Conservation (phyloP, 495 filamentous ascomycete species). For the Lasiosphaeria hispida region DNA sequence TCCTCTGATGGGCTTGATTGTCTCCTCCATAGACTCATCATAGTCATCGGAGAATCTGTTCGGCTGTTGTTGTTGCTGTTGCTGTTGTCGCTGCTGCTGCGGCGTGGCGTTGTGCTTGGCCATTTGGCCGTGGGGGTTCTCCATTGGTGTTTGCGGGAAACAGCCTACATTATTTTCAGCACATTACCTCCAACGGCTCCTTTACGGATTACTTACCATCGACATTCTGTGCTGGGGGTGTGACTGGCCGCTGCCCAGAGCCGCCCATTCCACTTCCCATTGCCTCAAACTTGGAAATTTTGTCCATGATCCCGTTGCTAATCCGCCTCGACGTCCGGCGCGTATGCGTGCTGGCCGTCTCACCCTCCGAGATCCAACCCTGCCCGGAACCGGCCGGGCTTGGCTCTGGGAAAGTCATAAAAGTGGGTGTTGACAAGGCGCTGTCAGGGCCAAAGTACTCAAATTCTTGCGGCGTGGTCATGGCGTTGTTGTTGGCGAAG, state of each 20-base stretch:
- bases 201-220: conserved; percentile 44
- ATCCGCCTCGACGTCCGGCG: conserved; percentile 44
- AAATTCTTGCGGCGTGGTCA: conserved; percentile 34
- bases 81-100: conserved; percentile 24
- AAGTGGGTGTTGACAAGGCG: conserved; percentile 44
- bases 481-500: conserved; percentile 26
- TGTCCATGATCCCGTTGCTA: conserved; percentile 54
- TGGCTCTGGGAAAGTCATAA: conserved; percentile 43
- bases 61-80: conserved; percentile 26
- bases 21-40: conserved; percentile 59
- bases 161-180: conserved; percentile 35
- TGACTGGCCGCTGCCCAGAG: conserved; percentile 49
- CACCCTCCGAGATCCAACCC: conserved; percentile 47
- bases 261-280: conserved; percentile 33
- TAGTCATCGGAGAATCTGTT: conserved; percentile 48
- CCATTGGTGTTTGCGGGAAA: conserved; percentile 48
- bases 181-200: not conserved
- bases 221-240: conserved; percentile 55
- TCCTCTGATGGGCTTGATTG: conserved; percentile 48
- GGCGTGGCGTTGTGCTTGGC: conserved; percentile 33
- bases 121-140: conserved; percentile 42
- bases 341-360: conserved; percentile 34
- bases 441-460: conserved; percentile 40
- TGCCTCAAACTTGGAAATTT: conserved; percentile 51
- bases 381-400: conserved; percentile 35